Conservation (phyloP, 225 moss, liverwort and hornwort genomes). For the Rhytidiadelphus loreus region DNA sequence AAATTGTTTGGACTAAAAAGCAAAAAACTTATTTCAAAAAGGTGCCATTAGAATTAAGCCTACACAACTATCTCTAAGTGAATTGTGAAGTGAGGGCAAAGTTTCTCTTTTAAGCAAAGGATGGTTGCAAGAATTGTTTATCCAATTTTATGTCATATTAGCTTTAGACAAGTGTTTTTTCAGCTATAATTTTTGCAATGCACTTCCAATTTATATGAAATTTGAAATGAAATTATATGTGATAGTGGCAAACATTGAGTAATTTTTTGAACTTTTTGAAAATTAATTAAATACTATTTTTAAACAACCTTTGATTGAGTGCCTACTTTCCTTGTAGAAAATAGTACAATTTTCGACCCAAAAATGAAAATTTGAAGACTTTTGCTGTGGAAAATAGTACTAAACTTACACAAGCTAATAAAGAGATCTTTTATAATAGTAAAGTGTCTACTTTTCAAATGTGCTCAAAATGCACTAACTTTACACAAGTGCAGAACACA, state of each 20-base stretch:
- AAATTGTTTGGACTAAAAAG: rapidly evolving
- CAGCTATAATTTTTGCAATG: rapidly evolving
- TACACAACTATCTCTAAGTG: neutral
- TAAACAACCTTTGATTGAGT: neutral
- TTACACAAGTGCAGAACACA: too few species aligned
- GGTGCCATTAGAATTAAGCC: neutral
- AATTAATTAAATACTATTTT: neutral
- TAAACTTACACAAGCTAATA: rapidly evolving
- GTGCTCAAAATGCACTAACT: too few species aligned
- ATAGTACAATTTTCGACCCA: rapidly evolving
- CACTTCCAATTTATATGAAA: neutral
- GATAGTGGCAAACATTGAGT: neutral
- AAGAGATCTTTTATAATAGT: neutral
- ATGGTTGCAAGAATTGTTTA: neutral
- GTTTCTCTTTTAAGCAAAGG: too few species aligned
- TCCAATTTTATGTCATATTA: neutral
- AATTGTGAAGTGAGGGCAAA: rapidly evolving
- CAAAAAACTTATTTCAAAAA: neutral
- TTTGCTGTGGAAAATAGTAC: neutral
- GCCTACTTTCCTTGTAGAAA: neutral
- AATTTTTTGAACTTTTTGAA: too few species aligned
- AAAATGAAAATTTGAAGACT: too few species aligned
- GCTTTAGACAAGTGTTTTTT: neutral
- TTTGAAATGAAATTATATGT: neutral
- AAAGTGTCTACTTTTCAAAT: too few species aligned